phyloP scores from a whole-genome alignment of 805 yeast genomes.

The Saccharomycopsis oosterbeekiorum region DNA sequence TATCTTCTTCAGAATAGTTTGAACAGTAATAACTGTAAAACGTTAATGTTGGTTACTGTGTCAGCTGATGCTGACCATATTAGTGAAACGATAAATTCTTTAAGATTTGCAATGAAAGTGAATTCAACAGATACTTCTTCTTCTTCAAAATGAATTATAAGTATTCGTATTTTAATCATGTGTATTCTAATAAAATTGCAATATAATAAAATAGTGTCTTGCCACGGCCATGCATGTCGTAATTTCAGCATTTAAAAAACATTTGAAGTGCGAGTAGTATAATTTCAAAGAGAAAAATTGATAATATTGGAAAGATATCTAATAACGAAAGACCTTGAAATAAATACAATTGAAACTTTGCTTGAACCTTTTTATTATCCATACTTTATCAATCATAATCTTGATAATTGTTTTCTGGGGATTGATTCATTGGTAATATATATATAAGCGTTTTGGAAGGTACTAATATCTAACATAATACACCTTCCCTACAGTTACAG shows the following conservation, averaged over 20 bases:
- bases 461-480: no score
- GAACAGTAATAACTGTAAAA: slow-evolving; percentile 68
- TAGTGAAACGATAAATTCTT: slow-evolving; percentile 72
- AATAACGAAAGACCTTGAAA: no score
- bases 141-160: not conserved
- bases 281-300: no score
- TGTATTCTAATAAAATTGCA: not conserved
- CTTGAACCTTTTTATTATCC: no score
- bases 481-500: not conserved
- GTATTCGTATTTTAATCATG: not conserved
- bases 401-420: no score
- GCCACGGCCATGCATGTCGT: not conserved
- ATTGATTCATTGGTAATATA: no score
- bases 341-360: no score
- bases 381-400: no score
- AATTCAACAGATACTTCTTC: slow-evolving; percentile 36
- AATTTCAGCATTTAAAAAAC: not conserved
- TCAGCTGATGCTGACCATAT: slow-evolving; percentile 56
- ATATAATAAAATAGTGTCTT: not conserved
- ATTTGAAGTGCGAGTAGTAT: not conserved
- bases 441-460: no score
- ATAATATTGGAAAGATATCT: no score
- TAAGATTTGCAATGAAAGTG: slow-evolving; percentile 83
- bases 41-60: slow-evolving; percentile 86
- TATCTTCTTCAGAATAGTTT: slow-evolving; percentile 76